phyloP scores from a whole-genome alignment of 306 rosid genomes.

The Dicorynia guianensis region DNA sequence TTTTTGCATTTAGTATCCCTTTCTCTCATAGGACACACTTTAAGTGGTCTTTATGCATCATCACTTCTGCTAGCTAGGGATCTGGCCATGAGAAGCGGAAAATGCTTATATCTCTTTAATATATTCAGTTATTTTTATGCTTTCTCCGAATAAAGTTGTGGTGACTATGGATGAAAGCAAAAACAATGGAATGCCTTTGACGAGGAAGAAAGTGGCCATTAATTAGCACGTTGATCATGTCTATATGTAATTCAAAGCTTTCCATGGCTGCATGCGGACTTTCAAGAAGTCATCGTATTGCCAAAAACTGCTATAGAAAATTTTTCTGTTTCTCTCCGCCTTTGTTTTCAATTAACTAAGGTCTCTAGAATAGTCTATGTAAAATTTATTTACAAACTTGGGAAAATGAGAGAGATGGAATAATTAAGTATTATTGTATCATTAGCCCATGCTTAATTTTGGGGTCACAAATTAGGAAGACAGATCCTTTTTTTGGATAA shows the following conservation, averaged over 20 bases:
- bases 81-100: too few species aligned
- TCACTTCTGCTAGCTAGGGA: too few species aligned
- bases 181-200: not conserved
- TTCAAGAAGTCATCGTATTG: constrained; percentile 12
- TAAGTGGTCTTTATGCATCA: too few species aligned
- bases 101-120: too few species aligned
- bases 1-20: too few species aligned
- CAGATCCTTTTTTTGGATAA: too few species aligned
- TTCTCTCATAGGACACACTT: too few species aligned
- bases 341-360: constrained; percentile 1
- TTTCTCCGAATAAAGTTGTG: not conserved
- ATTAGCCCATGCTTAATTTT: too few species aligned
- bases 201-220: not conserved
- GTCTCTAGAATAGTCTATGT: not conserved
- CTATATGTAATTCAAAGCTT: not conserved
- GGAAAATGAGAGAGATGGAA: not conserved
- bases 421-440: too few species aligned
- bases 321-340: not conserved
- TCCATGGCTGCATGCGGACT: constrained; percentile 28
- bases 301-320: constrained; percentile 17
- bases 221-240: constrained; percentile 4
- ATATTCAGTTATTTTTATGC: not conserved
- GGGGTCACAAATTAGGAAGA: too few species aligned
- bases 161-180: not conserved
- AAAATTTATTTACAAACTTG: not conserved